Conservation (phyloP, 73 alveolate genomes). For the Paramecium bursaria region DNA sequence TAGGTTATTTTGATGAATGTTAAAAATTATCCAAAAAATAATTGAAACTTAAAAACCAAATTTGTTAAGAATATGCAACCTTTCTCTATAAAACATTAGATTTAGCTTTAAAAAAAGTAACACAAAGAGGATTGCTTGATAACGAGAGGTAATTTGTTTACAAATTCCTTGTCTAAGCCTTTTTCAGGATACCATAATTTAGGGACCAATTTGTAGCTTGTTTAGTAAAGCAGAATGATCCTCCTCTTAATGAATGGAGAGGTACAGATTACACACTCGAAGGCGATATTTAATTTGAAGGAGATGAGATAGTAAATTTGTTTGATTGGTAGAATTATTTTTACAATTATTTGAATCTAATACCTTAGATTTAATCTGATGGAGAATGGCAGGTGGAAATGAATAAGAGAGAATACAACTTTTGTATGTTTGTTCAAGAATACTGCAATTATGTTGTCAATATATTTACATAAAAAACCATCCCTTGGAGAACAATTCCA, state of each 20-base stretch:
- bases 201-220: conserved; percentile 8
- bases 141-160: conserved; percentile 29
- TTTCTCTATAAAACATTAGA: background rate
- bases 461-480: background rate
- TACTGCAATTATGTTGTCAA: background rate
- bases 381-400: conserved; percentile 31
- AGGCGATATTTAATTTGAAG: background rate
- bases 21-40: conserved; percentile 13
- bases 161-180: conserved; percentile 7
- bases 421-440: conserved; percentile 15
- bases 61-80: conserved; percentile 4
- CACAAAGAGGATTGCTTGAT: conserved; percentile 1
- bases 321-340: conserved; percentile 58
- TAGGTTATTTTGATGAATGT: conserved; percentile 61
- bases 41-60: conserved; percentile 8
- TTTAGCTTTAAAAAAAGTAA: background rate
- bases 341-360: conserved; percentile 37
- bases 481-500: conserved; percentile 45
- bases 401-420: background rate
- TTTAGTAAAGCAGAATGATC: conserved; percentile 7
- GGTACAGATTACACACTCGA: conserved; percentile 33
- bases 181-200: conserved; percentile 46
- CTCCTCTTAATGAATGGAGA: conserved; percentile 43
- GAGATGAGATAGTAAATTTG: background rate
- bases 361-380: conserved; percentile 9